Evolutionary conservation across 2,329 filamentous ascomycete genomes (phyloP).

Genomic region (Hawksworthiomyces lignivorus): DNA sequence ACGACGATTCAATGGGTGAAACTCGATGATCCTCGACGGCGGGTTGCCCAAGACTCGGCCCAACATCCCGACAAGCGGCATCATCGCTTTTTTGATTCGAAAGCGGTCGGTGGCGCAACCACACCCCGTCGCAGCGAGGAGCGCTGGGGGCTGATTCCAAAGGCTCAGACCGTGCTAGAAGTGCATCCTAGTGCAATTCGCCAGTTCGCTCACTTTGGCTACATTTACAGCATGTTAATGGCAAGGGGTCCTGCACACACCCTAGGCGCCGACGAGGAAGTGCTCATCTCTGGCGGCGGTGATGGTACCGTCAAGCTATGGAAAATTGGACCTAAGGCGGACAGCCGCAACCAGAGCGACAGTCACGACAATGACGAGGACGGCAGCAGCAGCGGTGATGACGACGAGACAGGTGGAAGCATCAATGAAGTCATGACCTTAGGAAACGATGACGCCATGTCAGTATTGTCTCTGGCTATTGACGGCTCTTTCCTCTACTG

Average conservation of each 20-base stretch:
- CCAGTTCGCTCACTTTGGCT: conserved; percentile 91
- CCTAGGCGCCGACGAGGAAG: conserved; percentile 65
- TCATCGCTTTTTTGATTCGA: conserved; percentile 89
- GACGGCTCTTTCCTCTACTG: conserved; percentile 91
- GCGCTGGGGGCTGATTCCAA: conserved; percentile 46
- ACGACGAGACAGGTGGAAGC: conserved; percentile 48
- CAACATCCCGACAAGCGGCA: conserved; percentile 69
- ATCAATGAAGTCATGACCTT: conserved; percentile 63
- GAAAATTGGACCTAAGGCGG: conserved; percentile 44
- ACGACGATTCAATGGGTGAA: conserved; percentile 91
- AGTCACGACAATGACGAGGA: conserved; percentile 38
- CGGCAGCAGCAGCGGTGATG: conserved; percentile 29
- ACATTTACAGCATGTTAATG: conserved; percentile 93
- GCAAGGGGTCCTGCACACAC: conserved; percentile 61
- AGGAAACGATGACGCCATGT: conserved; percentile 54
- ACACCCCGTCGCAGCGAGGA: conserved; percentile 65
- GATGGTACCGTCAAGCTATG: conserved; percentile 95
- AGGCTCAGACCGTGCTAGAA: conserved; percentile 56
- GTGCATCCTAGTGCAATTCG: conserved; percentile 73
- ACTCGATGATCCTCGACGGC: conserved; percentile 54
- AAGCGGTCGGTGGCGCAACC: conserved; percentile 71
- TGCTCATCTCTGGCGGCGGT: conserved; percentile 83
- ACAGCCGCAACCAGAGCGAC: conserved; percentile 23
- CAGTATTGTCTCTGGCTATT: conserved; percentile 69
- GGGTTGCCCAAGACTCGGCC: conserved; percentile 53